These are phyloP conservation scores for Jamesozyma piceae DNA, from an alignment of 805 yeast genomes.

Conservation along the genomic window DNA sequence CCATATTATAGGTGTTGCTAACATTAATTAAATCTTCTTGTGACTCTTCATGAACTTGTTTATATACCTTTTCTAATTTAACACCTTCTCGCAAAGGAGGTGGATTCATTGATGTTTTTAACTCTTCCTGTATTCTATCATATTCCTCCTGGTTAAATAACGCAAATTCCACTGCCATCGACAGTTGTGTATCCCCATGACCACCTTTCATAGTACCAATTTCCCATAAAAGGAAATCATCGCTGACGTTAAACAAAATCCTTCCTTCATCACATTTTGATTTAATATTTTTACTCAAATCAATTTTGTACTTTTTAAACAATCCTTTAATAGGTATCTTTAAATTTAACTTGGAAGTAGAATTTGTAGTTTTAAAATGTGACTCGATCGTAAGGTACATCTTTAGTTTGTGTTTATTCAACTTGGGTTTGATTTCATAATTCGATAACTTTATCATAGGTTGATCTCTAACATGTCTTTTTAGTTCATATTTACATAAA, in stretches of 20 bases:
- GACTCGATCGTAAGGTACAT: constrained; percentile 20
- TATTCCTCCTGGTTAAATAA: constrained; percentile 26
- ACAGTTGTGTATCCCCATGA: constrained; percentile 40
- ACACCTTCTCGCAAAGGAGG: constrained; percentile 30
- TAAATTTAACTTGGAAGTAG: constrained; percentile 27
- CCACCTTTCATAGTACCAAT: constrained; percentile 47
- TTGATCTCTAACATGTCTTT: constrained; percentile 27
- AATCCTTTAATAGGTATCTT: constrained; percentile 25
- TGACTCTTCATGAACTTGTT: constrained; percentile 22
- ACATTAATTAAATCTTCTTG: not conserved
- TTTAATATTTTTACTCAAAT: constrained; percentile 44
- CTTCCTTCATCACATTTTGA: constrained; percentile 66
- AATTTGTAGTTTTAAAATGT: constrained; percentile 29
- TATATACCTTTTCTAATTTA: constrained; percentile 27
- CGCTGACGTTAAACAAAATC: constrained; percentile 63
- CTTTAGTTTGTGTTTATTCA: constrained; percentile 20
- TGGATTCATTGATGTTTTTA: constrained; percentile 30
- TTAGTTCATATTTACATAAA: constrained; percentile 35
- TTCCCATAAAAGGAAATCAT: constrained; percentile 63
- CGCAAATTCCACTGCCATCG: constrained; percentile 49
- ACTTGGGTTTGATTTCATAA: constrained; percentile 20
- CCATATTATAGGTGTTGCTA: not conserved
- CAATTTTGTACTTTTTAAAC: constrained; percentile 33
- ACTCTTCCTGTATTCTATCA: constrained; percentile 17
- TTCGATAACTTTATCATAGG: constrained; percentile 32